Evolutionary conservation across 768 basidiomycete genomes (phyloP).

Genomic region (Tulasnella calospora): DNA sequence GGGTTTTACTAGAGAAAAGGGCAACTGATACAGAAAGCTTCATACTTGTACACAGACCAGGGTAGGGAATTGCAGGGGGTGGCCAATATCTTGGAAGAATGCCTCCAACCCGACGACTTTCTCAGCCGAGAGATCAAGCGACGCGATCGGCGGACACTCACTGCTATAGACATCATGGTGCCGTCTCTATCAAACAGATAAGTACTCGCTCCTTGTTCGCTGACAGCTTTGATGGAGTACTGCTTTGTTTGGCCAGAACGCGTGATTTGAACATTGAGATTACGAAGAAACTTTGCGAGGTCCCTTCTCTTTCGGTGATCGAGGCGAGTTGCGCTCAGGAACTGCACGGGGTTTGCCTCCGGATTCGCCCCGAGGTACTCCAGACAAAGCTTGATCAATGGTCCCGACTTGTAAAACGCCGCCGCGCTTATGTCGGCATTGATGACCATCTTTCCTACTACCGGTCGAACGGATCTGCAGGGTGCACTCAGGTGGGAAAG

Average conservation of each 20-base stretch:
- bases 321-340: slow-evolving; percentile 30
- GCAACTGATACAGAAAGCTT: too few relatives aligned
- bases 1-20: too few relatives aligned
- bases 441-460: slow-evolving; percentile 56
- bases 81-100: background rate
- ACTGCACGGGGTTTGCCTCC: background rate
- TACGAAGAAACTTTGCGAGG: slow-evolving; percentile 4
- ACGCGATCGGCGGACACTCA: slow-evolving; percentile 30
- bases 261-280: slow-evolving; percentile 1
- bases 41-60: slow-evolving; percentile 62
- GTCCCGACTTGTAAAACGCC: slow-evolving; percentile 58
- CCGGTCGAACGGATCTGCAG: slow-evolving; percentile 55
- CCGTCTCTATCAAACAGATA: slow-evolving; percentile 54
- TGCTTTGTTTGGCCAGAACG: slow-evolving; percentile 32
- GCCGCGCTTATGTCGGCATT: slow-evolving; percentile 77
- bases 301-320: background rate
- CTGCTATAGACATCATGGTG: slow-evolving; percentile 35
- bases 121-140: slow-evolving; percentile 31
- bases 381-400: slow-evolving; percentile 53
- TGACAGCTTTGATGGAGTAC: slow-evolving; percentile 59
- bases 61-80: slow-evolving; percentile 50
- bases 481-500: background rate
- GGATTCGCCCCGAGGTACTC: slow-evolving; percentile 43
- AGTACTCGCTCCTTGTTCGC: slow-evolving; percentile 48
- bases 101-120: background rate